Conservation (phyloP, 257 asterid species). For the Penstemon davidsonii region DNA sequence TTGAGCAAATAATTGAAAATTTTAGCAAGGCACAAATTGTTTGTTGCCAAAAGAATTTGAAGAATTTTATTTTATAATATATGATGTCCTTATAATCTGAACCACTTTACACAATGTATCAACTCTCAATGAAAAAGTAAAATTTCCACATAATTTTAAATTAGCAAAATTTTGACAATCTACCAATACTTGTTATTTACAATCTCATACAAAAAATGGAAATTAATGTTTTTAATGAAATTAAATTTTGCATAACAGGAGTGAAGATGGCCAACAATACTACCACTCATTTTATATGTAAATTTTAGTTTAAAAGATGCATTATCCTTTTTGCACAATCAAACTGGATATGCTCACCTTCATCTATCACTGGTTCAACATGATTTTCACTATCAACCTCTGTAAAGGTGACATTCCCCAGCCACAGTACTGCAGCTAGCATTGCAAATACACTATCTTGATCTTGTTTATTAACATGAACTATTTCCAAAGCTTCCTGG, state of each 20-base stretch:
- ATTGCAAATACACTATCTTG: slow-evolving; percentile 93
- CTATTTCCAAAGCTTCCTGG: slow-evolving; percentile 95
- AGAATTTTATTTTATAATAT: too few species aligned
- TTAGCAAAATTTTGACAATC: neutral
- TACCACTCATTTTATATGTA: too few species aligned
- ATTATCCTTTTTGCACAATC: slow-evolving; percentile 15
- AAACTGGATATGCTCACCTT: slow-evolving; percentile 52
- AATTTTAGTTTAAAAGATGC: too few species aligned
- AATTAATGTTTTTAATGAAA: too few species aligned
- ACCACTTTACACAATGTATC: slow-evolving; percentile 15
- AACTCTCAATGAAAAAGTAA: slow-evolving; percentile 17
- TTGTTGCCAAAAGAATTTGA: neutral
- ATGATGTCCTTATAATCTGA: too few species aligned
- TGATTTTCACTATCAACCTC: slow-evolving; percentile 84
- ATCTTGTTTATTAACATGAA: slow-evolving; percentile 82
- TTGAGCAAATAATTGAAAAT: neutral
- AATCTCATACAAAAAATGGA: too few species aligned
- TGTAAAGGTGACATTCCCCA: slow-evolving; percentile 82
- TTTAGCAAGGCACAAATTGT: neutral
- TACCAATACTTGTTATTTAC: neutral
- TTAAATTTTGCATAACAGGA: too few species aligned
- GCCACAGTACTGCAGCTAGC: slow-evolving; percentile 97
- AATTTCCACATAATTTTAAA: neutral
- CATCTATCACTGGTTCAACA: slow-evolving; percentile 90
- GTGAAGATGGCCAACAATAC: too few species aligned